phyloP scores from a whole-genome alignment of 1,139 yeast genomes.

The Sugiyamaella grinbergsii region DNA sequence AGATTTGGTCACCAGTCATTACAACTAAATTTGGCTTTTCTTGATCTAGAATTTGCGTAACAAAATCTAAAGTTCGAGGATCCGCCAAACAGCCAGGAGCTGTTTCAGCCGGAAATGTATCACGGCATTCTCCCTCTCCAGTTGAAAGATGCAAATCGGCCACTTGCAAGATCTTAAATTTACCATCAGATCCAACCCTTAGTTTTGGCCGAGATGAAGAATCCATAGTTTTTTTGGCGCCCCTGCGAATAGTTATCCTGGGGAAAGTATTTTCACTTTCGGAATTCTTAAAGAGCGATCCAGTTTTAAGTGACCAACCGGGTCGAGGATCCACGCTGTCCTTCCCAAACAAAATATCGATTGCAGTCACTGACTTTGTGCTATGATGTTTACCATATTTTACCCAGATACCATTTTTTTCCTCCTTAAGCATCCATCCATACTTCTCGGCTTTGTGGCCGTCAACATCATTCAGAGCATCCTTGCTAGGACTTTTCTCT shows the following conservation, averaged over 20 bases:
- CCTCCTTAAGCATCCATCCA: constrained; percentile 17
- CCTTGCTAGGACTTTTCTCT: constrained; percentile 16
- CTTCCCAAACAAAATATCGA: constrained; percentile 70
- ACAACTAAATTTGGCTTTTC: constrained; percentile 84
- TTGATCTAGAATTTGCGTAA: constrained; percentile 62
- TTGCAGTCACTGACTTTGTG: constrained; percentile 45
- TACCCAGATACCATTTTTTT: constrained; percentile 49
- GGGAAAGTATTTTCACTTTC: constrained; percentile 33
- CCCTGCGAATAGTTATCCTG: constrained; percentile 44
- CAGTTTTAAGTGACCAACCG: constrained; percentile 57
- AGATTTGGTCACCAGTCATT: constrained; percentile 82
- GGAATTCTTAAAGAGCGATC: constrained; percentile 35
- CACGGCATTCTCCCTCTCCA: constrained; percentile 61
- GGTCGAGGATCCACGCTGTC: constrained; percentile 79
- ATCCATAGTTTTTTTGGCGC: constrained; percentile 24
- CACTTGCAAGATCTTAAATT: constrained; percentile 75
- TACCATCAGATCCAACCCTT: constrained; percentile 46
- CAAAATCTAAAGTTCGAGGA: constrained; percentile 60
- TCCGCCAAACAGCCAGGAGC: constrained; percentile 67
- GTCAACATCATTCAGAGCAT: constrained; percentile 18
- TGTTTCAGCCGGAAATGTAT: constrained; percentile 54
- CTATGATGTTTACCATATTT: constrained; percentile 45
- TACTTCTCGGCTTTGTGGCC: constrained; percentile 11
- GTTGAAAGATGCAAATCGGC: constrained; percentile 87
- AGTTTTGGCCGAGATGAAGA: constrained; percentile 41